phyloP scores from a whole-genome alignment of 371 early-diverging fungal genomes.

The Mortierella sp. region DNA sequence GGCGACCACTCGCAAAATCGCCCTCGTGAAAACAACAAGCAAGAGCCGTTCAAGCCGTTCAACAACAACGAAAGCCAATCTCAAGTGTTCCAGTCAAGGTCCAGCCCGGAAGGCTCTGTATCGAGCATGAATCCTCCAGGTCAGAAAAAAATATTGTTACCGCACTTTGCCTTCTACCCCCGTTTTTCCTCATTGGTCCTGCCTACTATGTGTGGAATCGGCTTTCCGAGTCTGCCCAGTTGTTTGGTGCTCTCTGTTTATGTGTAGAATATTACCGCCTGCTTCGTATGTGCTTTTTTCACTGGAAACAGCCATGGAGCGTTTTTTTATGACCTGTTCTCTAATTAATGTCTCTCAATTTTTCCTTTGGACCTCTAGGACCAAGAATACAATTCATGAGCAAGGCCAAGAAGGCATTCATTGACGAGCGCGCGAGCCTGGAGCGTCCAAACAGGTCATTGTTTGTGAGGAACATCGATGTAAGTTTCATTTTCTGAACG shows the following conservation, averaged over 20 bases:
- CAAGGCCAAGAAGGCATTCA: conserved; percentile 26
- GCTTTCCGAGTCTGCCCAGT: no score
- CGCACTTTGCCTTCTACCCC: not conserved
- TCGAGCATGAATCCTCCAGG: not conserved
- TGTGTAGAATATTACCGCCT: no score
- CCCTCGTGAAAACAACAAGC: not conserved
- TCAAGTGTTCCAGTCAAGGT: not conserved
- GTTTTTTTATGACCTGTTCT: no score
- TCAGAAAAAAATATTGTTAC: not conserved
- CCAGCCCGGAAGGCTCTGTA: not conserved
- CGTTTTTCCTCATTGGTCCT: not conserved
- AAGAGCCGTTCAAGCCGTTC: not conserved
- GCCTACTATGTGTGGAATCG: not conserved
- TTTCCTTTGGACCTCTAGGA: no score
- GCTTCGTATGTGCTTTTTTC: no score
- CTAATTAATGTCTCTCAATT: no score
- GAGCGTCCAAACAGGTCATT: conserved; percentile 57
- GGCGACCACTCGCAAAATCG: conserved; percentile 2
- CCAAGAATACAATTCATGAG: conserved; percentile 1
- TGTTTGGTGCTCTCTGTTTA: no score
- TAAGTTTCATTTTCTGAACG: conserved; percentile 13
- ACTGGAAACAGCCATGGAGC: no score
- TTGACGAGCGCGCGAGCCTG: conserved; percentile 37
- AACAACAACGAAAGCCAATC: not conserved
- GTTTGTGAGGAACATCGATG: conserved; percentile 52